Evolutionary conservation across 371 early-diverging fungal species (phyloP).

Genomic region (Phascolomyces articulosus): DNA sequence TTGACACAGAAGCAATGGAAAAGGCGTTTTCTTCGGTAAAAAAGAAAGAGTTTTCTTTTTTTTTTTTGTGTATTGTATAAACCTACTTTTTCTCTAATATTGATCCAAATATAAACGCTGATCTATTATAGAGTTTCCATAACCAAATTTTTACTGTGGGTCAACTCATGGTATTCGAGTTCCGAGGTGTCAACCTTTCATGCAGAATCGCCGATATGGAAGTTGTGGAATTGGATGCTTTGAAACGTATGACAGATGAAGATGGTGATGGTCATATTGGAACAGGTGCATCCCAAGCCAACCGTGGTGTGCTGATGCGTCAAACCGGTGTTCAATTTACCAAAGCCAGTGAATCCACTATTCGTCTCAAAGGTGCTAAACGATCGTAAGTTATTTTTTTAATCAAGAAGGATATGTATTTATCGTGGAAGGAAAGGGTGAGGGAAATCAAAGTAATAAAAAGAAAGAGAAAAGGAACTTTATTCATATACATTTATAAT

Average conservation of each 20-base stretch:
- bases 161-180: conserved; percentile 82
- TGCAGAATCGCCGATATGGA: conserved; percentile 60
- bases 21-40: conserved; percentile 65
- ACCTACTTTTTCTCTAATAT: too few species aligned
- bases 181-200: conserved; percentile 74
- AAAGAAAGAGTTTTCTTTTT: neutral
- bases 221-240: conserved; percentile 64
- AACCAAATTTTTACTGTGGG: conserved; percentile 78
- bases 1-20: conserved; percentile 76
- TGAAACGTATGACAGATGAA: conserved; percentile 36
- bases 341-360: conserved; percentile 72
- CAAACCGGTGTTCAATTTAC: conserved; percentile 73
- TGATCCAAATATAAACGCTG: too few species aligned
- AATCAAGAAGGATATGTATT: too few species aligned
- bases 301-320: conserved; percentile 75
- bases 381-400: conserved; percentile 48
- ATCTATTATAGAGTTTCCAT: conserved; percentile 55
- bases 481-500: neutral
- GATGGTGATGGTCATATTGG: conserved; percentile 44
- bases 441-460: neutral
- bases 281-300: conserved; percentile 23
- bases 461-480: neutral
- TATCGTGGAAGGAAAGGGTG: too few species aligned
- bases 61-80: too few species aligned
- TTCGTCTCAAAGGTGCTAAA: conserved; percentile 74